Evolutionary conservation across 495 filamentous ascomycete species (phyloP).

Genomic region (Trichoderma erinaceum): DNA sequence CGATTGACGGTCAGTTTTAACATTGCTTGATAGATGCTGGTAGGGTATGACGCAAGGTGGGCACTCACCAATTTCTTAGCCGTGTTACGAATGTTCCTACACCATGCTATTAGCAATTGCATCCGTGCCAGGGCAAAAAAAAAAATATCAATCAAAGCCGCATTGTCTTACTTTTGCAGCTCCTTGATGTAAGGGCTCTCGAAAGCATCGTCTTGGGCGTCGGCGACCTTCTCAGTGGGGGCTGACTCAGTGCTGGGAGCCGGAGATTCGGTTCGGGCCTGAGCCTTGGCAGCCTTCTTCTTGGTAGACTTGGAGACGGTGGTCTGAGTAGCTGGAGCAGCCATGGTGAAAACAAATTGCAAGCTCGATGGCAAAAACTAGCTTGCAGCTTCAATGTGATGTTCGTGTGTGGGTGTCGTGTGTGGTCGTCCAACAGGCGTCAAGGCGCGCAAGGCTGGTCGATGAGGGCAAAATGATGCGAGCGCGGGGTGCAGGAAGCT

Average conservation of each 20-base stretch:
- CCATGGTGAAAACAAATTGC: slow-evolving; percentile 33
- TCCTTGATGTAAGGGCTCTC: slow-evolving; percentile 79
- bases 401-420: background rate
- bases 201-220: slow-evolving; percentile 48
- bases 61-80: slow-evolving; percentile 78
- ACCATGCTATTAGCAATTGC: slow-evolving; percentile 23
- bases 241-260: slow-evolving; percentile 34
- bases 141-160: background rate
- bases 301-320: slow-evolving; percentile 56
- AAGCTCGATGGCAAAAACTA: slow-evolving; percentile 15
- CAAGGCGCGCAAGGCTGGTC: background rate
- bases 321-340: slow-evolving; percentile 41
- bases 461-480: background rate
- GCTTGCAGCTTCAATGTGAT: background rate
- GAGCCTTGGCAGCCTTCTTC: slow-evolving; percentile 64
- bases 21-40: slow-evolving; percentile 1
- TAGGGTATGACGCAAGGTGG: slow-evolving; percentile 7
- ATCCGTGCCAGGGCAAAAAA: background rate
- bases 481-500: background rate
- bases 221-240: slow-evolving; percentile 34
- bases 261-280: slow-evolving; percentile 43
- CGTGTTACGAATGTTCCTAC: slow-evolving; percentile 75
- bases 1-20: slow-evolving; percentile 15
- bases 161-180: slow-evolving; percentile 65
- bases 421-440: background rate